Evolutionary conservation across 768 basidiomycete genomes (phyloP).

Genomic region (Tylopilus subfusipes): DNA sequence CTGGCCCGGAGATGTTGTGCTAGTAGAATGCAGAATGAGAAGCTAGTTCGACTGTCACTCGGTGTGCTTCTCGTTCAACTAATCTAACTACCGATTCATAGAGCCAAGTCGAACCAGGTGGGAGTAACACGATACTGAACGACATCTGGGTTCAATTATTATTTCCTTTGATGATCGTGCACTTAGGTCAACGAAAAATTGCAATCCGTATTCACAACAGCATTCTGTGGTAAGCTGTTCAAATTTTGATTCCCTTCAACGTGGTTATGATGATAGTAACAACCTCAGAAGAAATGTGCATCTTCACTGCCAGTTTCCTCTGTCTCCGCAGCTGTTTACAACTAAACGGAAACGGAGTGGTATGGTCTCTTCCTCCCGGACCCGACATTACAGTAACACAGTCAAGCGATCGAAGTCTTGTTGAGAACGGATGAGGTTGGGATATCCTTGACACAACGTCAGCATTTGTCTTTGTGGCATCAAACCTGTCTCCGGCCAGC

Average conservation of each 20-base stretch:
- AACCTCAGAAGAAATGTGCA: not conserved
- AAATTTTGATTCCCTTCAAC: not conserved
- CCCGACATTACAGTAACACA: too few relatives aligned
- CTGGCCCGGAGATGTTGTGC: too few relatives aligned
- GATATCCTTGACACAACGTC: not conserved
- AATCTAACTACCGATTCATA: too few relatives aligned
- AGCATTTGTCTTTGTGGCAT: too few relatives aligned
- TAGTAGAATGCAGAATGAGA: not conserved
- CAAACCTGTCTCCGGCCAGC: not conserved
- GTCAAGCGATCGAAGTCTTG: not conserved
- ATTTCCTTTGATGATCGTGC: too few relatives aligned
- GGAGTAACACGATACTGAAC: not conserved
- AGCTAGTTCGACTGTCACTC: not conserved
- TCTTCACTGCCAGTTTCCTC: not conserved
- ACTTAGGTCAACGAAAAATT: not conserved
- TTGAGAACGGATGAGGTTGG: not conserved
- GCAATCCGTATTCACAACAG: not conserved
- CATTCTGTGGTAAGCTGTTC: not conserved
- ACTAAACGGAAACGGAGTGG: too few relatives aligned
- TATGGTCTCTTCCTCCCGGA: not conserved
- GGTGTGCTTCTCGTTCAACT: not conserved
- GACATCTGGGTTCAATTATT: not conserved
- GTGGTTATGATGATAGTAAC: not conserved
- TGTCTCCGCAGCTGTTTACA: not conserved
- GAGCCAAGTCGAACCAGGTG: not conserved